phyloP scores from a whole-genome alignment of 345 rosid genomes.

The Lepidium sativum region DNA sequence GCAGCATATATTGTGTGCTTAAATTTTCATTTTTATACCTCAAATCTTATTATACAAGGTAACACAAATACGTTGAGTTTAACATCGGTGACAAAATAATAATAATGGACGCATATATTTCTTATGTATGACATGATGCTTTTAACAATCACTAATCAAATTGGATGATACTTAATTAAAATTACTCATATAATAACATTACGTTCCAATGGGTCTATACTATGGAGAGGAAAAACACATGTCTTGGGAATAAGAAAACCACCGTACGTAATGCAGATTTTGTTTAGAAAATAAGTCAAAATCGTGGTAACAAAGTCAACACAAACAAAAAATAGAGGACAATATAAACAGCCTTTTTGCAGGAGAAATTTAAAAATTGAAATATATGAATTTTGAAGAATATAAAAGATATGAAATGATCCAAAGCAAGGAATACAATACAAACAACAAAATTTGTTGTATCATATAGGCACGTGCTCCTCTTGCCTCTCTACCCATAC shows the following conservation, averaged over 20 bases:
- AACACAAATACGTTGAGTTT: too few relatives aligned
- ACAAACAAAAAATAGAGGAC: conserved; percentile 11
- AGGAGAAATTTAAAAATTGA: not conserved
- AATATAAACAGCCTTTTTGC: conserved; percentile 2
- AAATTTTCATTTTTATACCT: too few relatives aligned
- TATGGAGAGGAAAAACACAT: too few relatives aligned
- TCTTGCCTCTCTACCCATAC: conserved; percentile 7
- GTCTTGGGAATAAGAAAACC: not conserved
- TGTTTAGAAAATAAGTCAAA: not conserved
- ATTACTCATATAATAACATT: too few relatives aligned
- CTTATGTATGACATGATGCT: too few relatives aligned
- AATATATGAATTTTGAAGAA: not conserved
- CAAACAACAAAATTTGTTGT: conserved; percentile 12
- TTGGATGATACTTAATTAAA: too few relatives aligned
- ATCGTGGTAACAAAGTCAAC: not conserved
- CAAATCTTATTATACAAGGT: too few relatives aligned
- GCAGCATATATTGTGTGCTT: too few relatives aligned
- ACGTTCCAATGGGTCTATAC: too few relatives aligned
- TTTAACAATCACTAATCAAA: too few relatives aligned
- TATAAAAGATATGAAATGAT: not conserved
- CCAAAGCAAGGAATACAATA: not conserved
- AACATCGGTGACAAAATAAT: too few relatives aligned
- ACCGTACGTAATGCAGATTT: not conserved
- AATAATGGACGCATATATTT: too few relatives aligned
- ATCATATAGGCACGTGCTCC: conserved; percentile 16